Percentiles rank a stretch among this genome's conserved stretches.
Evolutionary conservation across 805 yeast genomes (phyloP).

Genomic region (Ogataea pini): DNA sequence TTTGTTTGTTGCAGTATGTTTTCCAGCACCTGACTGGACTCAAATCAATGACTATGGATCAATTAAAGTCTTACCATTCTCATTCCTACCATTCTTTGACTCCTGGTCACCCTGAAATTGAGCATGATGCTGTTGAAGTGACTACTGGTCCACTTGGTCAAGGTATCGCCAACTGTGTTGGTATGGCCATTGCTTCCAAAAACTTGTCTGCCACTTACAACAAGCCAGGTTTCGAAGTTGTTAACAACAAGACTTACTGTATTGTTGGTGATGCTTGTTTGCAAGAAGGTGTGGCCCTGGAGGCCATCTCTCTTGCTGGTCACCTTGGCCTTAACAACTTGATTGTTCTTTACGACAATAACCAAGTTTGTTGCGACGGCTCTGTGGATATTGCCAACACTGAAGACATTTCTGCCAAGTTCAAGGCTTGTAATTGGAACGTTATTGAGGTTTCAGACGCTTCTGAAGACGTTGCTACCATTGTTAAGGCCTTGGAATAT

Average conservation of each 20-base stretch:
- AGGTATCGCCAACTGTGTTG: conserved; percentile 95
- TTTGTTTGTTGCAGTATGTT: conserved; percentile 85
- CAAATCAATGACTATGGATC: conserved; percentile 71
- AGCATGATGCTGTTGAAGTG: conserved; percentile 91
- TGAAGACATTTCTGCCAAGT: conserved; percentile 85
- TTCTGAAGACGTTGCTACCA: conserved; percentile 76
- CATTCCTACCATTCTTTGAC: conserved; percentile 87
- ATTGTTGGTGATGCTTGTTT: conserved; percentile 97
- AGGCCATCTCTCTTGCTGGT: conserved; percentile 93
- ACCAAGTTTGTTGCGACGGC: conserved; percentile 97
- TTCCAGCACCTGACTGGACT: conserved; percentile 85
- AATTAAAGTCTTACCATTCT: conserved; percentile 69
- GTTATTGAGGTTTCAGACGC: conserved; percentile 69
- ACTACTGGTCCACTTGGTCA: conserved; percentile 99
- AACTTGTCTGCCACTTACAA: conserved; percentile 90
- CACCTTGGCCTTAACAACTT: conserved; percentile 90
- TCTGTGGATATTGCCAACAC: conserved; percentile 86
- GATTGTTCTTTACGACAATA: conserved; percentile 94
- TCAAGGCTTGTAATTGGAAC: conserved; percentile 95
- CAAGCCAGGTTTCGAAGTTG: conserved; percentile 75
- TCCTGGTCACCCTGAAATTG: conserved; percentile 97
- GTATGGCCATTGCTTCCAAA: conserved; percentile 91
- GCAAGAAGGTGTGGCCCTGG: conserved; percentile 96
- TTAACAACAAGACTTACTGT: conserved; percentile 74
- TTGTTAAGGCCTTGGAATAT: conserved; percentile 55